These are phyloP conservation scores for Lachnellula willkommii DNA, from an alignment of 2,329 filamentous ascomycete species.

Conservation along the genomic window DNA sequence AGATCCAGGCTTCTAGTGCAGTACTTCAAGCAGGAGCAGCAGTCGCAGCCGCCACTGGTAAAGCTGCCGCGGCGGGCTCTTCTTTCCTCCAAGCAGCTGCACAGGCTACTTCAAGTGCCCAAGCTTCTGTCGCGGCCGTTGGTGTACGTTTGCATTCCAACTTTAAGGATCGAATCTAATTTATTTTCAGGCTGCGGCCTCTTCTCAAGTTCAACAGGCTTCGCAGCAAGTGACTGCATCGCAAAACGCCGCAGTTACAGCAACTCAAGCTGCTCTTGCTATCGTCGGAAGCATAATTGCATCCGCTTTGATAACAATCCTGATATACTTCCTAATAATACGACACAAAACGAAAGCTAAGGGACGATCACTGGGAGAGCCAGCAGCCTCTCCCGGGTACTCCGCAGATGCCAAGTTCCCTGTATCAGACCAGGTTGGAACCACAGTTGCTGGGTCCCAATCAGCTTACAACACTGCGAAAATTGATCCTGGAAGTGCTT, in stretches of 20 bases:
- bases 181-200: constrained; percentile 18
- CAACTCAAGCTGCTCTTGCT: constrained; percentile 38
- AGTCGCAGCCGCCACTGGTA: constrained; percentile 28
- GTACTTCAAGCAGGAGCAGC: constrained; percentile 26
- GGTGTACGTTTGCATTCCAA: constrained; percentile 14
- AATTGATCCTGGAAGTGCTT: constrained; percentile 6
- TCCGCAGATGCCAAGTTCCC: constrained; percentile 19
- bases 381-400: constrained; percentile 11
- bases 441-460: constrained; percentile 16
- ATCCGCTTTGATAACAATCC: constrained; percentile 37
- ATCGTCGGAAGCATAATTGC: constrained; percentile 40
- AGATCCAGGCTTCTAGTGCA: constrained; percentile 21
- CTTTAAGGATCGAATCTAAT: neutral
- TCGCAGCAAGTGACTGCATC: constrained; percentile 20
- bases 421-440: constrained; percentile 15
- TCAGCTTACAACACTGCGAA: constrained; percentile 3
- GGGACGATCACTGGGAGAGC: constrained; percentile 4
- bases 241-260: constrained; percentile 37
- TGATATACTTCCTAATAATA: constrained; percentile 35
- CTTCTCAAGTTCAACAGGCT: constrained; percentile 18
- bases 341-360: constrained; percentile 27
- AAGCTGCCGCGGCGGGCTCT: constrained; percentile 26
- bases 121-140: constrained; percentile 14
- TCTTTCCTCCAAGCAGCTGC: constrained; percentile 27
- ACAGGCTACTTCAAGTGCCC: constrained; percentile 11